Conservation (phyloP, 2,329 filamentous ascomycete species). For the Ophiostoma himal-ulmi region DNA sequence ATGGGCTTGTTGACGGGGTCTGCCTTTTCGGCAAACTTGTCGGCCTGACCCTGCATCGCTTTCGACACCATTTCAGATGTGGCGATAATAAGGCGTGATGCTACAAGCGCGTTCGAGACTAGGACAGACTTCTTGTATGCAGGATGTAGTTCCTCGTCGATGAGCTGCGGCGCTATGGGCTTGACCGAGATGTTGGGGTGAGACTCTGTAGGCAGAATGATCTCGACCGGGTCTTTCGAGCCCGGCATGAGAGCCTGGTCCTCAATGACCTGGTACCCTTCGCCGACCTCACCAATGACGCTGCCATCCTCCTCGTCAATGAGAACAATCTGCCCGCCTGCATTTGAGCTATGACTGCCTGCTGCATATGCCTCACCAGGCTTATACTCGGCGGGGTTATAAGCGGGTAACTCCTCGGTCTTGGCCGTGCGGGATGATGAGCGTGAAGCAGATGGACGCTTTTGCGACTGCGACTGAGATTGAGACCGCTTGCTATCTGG, state of each 20-base stretch:
- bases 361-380: conserved; percentile 72
- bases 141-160: conserved; percentile 75
- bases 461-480: not conserved
- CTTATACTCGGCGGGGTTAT: conserved; percentile 76
- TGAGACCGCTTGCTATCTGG: not conserved
- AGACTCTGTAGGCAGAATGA: conserved; percentile 64
- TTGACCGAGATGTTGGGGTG: conserved; percentile 59
- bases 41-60: conserved; percentile 68
- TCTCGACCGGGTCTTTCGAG: conserved; percentile 86
- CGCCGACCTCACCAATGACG: conserved; percentile 68
- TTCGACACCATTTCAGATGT: conserved; percentile 74
- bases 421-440: conserved; percentile 31
- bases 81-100: conserved; percentile 87
- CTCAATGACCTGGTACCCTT: conserved; percentile 48
- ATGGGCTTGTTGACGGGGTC: conserved; percentile 74
- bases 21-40: conserved; percentile 72
- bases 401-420: conserved; percentile 50
- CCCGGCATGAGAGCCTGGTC: conserved; percentile 69
- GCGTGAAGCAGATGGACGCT: conserved; percentile 25
- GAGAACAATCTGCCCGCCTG: conserved; percentile 76
- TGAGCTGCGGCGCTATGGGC: conserved; percentile 63
- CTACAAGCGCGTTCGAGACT: conserved; percentile 79
- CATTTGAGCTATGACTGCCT: conserved; percentile 51
- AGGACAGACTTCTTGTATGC: conserved; percentile 85
- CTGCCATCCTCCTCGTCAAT: conserved; percentile 95